Conservation (phyloP, 225 moss, liverwort and hornwort species). For the Physcomitrium patens region DNA sequence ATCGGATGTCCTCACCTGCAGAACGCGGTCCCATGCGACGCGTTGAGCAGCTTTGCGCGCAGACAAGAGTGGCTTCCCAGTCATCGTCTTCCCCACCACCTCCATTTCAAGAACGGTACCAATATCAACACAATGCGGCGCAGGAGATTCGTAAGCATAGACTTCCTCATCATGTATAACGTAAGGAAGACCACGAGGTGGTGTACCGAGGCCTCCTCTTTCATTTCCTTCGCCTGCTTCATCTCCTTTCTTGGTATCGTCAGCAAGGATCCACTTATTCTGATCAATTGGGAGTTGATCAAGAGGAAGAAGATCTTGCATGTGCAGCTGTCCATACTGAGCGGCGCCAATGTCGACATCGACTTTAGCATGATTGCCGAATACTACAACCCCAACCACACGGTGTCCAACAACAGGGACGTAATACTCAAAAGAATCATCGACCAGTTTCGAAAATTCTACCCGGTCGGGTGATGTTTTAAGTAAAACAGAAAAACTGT, state of each 20-base stretch:
- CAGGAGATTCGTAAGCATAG: slow-evolving; percentile 25
- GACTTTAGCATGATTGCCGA: slow-evolving; percentile 59
- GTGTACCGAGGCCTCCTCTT: slow-evolving; percentile 12
- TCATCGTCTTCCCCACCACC: slow-evolving; percentile 56
- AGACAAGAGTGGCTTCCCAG: slow-evolving; percentile 66
- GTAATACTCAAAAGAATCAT: slow-evolving; percentile 50
- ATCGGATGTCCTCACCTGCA: slow-evolving; percentile 49
- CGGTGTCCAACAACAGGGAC: slow-evolving; percentile 59
- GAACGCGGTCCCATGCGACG: slow-evolving; percentile 72
- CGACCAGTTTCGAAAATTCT: too few species aligned
- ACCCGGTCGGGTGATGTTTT: too few species aligned
- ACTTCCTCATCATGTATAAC: slow-evolving; percentile 53
- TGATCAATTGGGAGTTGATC: slow-evolving; percentile 49
- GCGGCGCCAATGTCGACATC: slow-evolving; percentile 70
- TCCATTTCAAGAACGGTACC: slow-evolving; percentile 68
- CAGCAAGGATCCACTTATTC: slow-evolving; percentile 45
- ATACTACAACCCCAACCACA: slow-evolving; percentile 74
- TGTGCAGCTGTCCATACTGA: slow-evolving; percentile 62
- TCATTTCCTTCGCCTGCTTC: slow-evolving; percentile 21
- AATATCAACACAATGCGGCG: slow-evolving; percentile 49
- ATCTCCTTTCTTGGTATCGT: slow-evolving; percentile 18
- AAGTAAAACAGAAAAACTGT: too few species aligned
- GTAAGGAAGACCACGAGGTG: slow-evolving; percentile 42
- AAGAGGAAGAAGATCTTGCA: slow-evolving; percentile 60
- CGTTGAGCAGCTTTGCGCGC: slow-evolving; percentile 56